These are phyloP conservation scores for Rhynchospora breviuscula DNA, from an alignment of 176 grass and related monocot genomes.

Conservation along the genomic window DNA sequence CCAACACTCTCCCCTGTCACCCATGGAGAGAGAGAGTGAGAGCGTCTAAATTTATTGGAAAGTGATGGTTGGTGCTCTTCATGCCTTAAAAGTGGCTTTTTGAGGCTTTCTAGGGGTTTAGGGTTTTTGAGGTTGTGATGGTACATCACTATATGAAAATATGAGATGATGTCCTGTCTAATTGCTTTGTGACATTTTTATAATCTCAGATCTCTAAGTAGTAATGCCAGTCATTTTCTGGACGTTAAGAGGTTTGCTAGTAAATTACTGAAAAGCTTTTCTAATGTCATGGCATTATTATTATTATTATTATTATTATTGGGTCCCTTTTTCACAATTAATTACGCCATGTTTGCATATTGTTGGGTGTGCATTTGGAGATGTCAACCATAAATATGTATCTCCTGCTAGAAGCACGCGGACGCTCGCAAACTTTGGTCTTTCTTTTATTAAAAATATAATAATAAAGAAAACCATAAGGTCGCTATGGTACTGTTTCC, in stretches of 20 bases:
- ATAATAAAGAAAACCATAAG: too few species aligned
- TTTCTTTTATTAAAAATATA: too few species aligned
- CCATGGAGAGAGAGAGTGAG: conserved; percentile 28
- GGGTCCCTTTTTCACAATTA: neutral
- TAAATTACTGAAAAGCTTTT: neutral
- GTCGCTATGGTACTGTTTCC: too few species aligned
- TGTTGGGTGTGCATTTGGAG: neutral
- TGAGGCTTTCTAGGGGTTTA: conserved; percentile 45
- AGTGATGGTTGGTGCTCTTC: conserved; percentile 65
- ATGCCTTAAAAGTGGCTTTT: conserved; percentile 85
- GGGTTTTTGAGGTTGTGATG: conserved; percentile 54
- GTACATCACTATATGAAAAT: conserved; percentile 40
- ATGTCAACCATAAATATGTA: conserved; percentile 4
- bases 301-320: neutral
- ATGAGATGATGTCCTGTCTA: conserved; percentile 10
- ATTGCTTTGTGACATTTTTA: neutral
- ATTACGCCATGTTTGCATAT: neutral
- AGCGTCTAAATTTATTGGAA: conserved; percentile 42
- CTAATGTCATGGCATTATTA: neutral
- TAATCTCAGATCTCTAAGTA: neutral
- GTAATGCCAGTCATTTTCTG: neutral
- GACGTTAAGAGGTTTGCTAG: neutral
- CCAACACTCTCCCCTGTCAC: conserved; percentile 69
- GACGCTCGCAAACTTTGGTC: neutral
- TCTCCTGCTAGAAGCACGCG: neutral